Conservation (phyloP, 1,284 basidiomycete species). For the Leccinum griseonigrum region DNA sequence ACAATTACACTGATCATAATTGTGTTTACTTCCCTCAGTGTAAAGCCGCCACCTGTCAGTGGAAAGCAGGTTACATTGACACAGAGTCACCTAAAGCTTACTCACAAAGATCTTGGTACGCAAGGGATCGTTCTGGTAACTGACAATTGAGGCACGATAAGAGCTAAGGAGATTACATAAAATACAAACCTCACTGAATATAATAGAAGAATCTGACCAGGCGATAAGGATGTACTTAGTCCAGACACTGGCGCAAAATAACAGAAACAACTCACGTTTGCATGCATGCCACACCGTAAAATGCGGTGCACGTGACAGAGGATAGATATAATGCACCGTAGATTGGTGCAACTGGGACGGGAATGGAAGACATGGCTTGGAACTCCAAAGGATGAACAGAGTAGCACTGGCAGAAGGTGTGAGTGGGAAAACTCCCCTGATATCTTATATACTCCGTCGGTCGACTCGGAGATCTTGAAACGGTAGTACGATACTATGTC, state of each 20-base stretch:
- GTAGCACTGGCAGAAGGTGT: not conserved
- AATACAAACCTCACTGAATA: slow-evolving; percentile 7
- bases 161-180: not conserved
- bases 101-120: slow-evolving; percentile 16
- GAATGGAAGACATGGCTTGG: slow-evolving; percentile 1
- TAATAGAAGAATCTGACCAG: slow-evolving; percentile 19
- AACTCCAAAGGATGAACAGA: not conserved
- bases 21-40: no score
- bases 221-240: not conserved
- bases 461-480: not conserved
- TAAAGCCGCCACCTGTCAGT: slow-evolving; percentile 3
- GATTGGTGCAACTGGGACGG: slow-evolving; percentile 2
- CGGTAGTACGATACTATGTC: not conserved
- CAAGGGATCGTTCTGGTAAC: slow-evolving; percentile 12
- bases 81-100: not conserved
- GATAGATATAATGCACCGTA: slow-evolving; percentile 6
- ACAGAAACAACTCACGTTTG: slow-evolving; percentile 1
- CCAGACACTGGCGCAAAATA: not conserved
- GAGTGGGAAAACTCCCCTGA: not conserved
- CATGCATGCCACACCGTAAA: slow-evolving; percentile 8
- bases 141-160: not conserved
- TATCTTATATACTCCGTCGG: not conserved
- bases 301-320: not conserved
- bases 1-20: no score
- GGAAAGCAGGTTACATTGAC: not conserved